phyloP scores from a whole-genome alignment of 768 basidiomycete genomes.

The Trametes maxima region DNA sequence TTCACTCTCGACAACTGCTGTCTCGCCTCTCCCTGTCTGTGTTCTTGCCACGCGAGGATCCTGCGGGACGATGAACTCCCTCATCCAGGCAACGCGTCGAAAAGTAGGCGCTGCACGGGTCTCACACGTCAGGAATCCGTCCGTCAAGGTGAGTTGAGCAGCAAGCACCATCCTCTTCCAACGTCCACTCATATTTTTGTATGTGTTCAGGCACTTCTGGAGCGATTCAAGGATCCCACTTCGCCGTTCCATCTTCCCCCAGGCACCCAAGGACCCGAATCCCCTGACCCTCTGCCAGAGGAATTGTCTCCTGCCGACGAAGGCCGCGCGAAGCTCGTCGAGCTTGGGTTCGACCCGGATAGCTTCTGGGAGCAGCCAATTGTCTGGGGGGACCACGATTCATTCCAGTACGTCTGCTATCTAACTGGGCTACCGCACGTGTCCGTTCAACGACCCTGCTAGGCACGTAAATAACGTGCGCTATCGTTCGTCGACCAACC shows the following conservation, averaged over 20 bases:
- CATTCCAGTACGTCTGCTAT: conserved; percentile 62
- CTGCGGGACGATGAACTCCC: too few species aligned
- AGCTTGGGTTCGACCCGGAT: conserved; percentile 57
- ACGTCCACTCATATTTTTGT: background rate
- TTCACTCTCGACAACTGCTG: too few species aligned
- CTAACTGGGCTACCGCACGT: background rate
- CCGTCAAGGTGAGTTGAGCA: conserved; percentile 1
- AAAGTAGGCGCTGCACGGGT: background rate
- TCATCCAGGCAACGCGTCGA: background rate
- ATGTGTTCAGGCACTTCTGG: conserved; percentile 52
- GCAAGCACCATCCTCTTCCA: background rate
- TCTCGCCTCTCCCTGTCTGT: too few species aligned
- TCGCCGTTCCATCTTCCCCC: conserved; percentile 69
- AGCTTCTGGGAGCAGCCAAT: conserved; percentile 81
- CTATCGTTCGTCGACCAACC: conserved; percentile 51
- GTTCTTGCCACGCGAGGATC: too few species aligned
- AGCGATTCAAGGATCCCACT: conserved; percentile 60
- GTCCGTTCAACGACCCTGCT: background rate
- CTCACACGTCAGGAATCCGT: conserved; percentile 2
- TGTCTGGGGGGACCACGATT: conserved; percentile 81
- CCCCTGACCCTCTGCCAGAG: conserved; percentile 49
- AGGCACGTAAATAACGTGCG: conserved; percentile 82
- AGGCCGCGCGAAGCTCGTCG: conserved; percentile 45
- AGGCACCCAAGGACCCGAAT: conserved; percentile 59
- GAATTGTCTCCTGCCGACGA: conserved; percentile 31